A percentile compares a stretch with the other conserved stretches of the same genome.
Evolutionary conservation across 192 early-diverging fungal genomes (phyloP).

Genomic region (Backusella psychrophila): DNA sequence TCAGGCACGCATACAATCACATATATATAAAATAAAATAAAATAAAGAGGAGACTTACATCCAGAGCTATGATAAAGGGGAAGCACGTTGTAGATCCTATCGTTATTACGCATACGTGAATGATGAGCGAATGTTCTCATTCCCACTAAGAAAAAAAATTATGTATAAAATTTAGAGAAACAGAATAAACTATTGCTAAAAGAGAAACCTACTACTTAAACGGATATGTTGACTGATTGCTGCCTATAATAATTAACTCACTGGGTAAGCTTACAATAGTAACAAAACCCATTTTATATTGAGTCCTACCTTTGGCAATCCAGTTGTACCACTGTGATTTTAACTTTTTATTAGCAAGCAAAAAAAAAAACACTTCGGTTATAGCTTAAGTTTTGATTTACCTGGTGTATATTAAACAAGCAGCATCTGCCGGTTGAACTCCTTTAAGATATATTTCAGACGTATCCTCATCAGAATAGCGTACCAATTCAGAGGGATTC

Average conservation of each 20-base stretch:
- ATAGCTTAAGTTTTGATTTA: not conserved
- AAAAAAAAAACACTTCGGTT: not conserved
- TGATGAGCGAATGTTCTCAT: not conserved
- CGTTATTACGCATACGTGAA: slow-evolving; percentile 1
- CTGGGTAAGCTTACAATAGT: not conserved
- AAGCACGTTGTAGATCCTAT: slow-evolving; percentile 56
- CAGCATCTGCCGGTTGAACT: slow-evolving; percentile 22
- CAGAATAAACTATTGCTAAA: not conserved
- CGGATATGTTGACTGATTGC: slow-evolving; percentile 49
- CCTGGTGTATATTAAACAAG: slow-evolving; percentile 41
- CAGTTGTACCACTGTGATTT: slow-evolving; percentile 56
- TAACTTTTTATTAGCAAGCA: not conserved
- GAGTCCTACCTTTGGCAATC: slow-evolving; percentile 48
- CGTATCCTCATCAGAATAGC: slow-evolving; percentile 28
- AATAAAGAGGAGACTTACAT: slow-evolving; percentile 28
- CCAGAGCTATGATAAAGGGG: slow-evolving; percentile 67
- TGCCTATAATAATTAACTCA: slow-evolving; percentile 21
- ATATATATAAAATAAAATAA: no score
- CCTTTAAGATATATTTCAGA: slow-evolving; percentile 17
- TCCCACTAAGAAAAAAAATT: not conserved
- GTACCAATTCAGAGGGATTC: slow-evolving; percentile 22
- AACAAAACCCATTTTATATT: not conserved
- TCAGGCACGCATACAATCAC: not conserved
- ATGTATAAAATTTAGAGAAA: not conserved
- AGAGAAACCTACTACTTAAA: slow-evolving; percentile 23